Conservation (phyloP, 345 rosid genomes). For the Euphorbia tirucalli region DNA sequence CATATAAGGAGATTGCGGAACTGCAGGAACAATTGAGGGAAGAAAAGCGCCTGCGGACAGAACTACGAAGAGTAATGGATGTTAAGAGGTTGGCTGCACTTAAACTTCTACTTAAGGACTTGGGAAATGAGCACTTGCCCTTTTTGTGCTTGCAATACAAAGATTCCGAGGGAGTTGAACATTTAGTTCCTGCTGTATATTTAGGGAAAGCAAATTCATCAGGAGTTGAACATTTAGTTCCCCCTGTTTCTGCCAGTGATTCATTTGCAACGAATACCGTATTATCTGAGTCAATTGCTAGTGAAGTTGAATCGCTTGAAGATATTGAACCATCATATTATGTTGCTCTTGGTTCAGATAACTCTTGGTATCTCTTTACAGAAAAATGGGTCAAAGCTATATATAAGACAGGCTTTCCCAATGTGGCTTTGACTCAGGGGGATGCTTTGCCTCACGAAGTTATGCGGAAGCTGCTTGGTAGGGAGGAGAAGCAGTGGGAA, state of each 20-base stretch:
- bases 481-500: slow-evolving; percentile 73
- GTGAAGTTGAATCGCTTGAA: slow-evolving; percentile 30
- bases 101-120: slow-evolving; percentile 58
- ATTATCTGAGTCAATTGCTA: slow-evolving; percentile 26
- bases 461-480: slow-evolving; percentile 57
- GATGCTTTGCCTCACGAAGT: slow-evolving; percentile 76
- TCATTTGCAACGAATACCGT: slow-evolving; percentile 35
- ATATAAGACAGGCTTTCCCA: slow-evolving; percentile 77
- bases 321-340: slow-evolving; percentile 55
- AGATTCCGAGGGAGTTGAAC: slow-evolving; percentile 71
- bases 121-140: slow-evolving; percentile 67
- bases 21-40: slow-evolving; percentile 70
- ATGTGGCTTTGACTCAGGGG: slow-evolving; percentile 57
- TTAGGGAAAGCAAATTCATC: slow-evolving; percentile 62
- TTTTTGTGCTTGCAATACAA: slow-evolving; percentile 81
- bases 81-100: slow-evolving; percentile 59
- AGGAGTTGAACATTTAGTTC: slow-evolving; percentile 44
- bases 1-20: slow-evolving; percentile 70
- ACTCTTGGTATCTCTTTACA: slow-evolving; percentile 86
- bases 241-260: slow-evolving; percentile 38
- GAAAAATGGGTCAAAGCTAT: slow-evolving; percentile 81
- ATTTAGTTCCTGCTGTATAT: slow-evolving; percentile 71
- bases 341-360: slow-evolving; percentile 93
- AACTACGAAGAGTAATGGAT: slow-evolving; percentile 61
- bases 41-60: slow-evolving; percentile 63